Evolutionary conservation across 768 basidiomycete genomes (phyloP).

Genomic region (Austroboletus eburneus): DNA sequence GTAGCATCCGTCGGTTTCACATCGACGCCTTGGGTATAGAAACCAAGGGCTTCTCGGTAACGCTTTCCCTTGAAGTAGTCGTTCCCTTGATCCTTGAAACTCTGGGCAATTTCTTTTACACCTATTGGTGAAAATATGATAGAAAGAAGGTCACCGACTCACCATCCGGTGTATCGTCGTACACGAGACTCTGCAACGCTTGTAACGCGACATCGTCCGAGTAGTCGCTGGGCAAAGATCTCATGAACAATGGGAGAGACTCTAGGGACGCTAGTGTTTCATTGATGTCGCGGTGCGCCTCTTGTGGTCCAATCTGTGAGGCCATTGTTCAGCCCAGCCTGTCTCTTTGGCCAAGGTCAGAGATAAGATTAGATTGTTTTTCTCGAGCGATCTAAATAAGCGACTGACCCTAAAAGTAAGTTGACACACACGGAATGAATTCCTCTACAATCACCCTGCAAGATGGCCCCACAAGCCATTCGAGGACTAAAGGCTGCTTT

Average conservation of each 20-base stretch:
- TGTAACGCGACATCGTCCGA: constrained; percentile 60
- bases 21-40: constrained; percentile 89
- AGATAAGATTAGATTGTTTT: constrained; percentile 22
- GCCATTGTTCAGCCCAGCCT: constrained; percentile 10
- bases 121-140: background rate
- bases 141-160: constrained; percentile 30
- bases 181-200: constrained; percentile 78
- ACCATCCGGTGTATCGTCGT: constrained; percentile 96
- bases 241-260: constrained; percentile 89
- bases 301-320: constrained; percentile 24
- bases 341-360: background rate
- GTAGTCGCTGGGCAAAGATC: constrained; percentile 69
- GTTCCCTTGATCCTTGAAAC: constrained; percentile 95
- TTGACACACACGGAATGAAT: too few relatives aligned
- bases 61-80: constrained; percentile 88
- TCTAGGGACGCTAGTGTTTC: constrained; percentile 49
- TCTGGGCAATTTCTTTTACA: constrained; percentile 73
- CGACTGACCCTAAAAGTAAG: too few relatives aligned
- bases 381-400: too few relatives aligned
- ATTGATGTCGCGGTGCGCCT: constrained; percentile 19
- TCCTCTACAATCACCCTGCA: background rate
- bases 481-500: constrained; percentile 56
- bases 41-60: constrained; percentile 80
- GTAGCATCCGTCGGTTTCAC: constrained; percentile 65
- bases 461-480: constrained; percentile 33